Conservation (phyloP, 225 moss, liverwort and hornwort genomes). For the Marchantia paleacea region DNA sequence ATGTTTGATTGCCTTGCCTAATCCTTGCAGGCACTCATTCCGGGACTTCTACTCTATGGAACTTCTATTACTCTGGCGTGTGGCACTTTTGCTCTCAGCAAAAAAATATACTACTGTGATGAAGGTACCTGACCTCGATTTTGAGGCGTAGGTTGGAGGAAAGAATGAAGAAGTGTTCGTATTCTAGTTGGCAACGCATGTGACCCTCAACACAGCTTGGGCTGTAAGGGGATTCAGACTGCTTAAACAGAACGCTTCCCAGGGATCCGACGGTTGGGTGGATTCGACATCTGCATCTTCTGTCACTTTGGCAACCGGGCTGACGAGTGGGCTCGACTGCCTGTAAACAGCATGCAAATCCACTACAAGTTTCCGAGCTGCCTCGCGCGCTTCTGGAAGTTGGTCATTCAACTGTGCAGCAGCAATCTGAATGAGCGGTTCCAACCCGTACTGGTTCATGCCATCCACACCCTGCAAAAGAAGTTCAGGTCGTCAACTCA, state of each 20-base stretch:
- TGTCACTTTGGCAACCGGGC: slow-evolving; percentile 30
- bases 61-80: slow-evolving; percentile 1
- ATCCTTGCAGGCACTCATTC: slow-evolving; percentile 2
- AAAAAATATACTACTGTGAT: slow-evolving; percentile 19
- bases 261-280: slow-evolving; percentile 39
- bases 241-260: slow-evolving; percentile 85
- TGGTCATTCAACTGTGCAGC: slow-evolving; percentile 92
- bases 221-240: slow-evolving; percentile 85
- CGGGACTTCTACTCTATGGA: neutral
- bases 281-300: slow-evolving; percentile 11
- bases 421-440: slow-evolving; percentile 73
- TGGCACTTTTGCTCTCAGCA: slow-evolving; percentile 14
- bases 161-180: neutral
- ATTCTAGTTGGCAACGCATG: slow-evolving; percentile 58
- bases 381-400: slow-evolving; percentile 97
- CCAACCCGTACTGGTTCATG: slow-evolving; percentile 70
- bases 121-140: slow-evolving; percentile 20
- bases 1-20: slow-evolving; percentile 12
- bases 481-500: neutral
- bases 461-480: slow-evolving; percentile 69
- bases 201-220: slow-evolving; percentile 94
- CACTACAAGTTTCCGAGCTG: slow-evolving; percentile 83
- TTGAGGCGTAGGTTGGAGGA: neutral
- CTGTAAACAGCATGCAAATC: slow-evolving; percentile 84
- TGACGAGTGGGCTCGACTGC: slow-evolving; percentile 46